Evolutionary conservation across 805 yeast species (phyloP).

Genomic region (Hanseniaspora nectarophila): DNA sequence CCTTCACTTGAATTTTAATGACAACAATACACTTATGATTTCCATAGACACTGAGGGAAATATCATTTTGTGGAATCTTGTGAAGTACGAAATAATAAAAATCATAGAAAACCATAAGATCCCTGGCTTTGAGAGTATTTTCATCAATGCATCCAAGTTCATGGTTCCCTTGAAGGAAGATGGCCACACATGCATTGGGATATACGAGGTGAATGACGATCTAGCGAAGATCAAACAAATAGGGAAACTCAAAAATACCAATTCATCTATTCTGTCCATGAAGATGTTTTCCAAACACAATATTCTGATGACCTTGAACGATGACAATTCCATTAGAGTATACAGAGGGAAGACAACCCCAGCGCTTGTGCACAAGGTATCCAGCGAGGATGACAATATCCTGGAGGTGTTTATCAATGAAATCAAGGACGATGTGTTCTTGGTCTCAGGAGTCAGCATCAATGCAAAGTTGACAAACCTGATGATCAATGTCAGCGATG

Average conservation of each 20-base stretch:
- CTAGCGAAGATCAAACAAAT: background rate
- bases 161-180: constrained; percentile 2
- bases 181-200: background rate
- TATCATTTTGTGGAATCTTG: constrained; percentile 2
- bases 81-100: background rate
- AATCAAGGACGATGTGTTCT: background rate
- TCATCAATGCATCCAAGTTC: background rate
- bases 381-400: background rate
- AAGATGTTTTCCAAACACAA: constrained; percentile 22
- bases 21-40: background rate
- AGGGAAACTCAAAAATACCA: background rate
- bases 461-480: constrained; percentile 4
- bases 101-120: constrained; percentile 1
- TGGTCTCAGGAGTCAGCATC: background rate
- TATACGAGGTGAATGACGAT: background rate
- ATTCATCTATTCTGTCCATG: background rate
- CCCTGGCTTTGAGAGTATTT: constrained; percentile 8
- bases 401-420: constrained; percentile 6
- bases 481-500: background rate
- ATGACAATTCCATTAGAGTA: constrained; percentile 58
- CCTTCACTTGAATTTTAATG: constrained; percentile 5
- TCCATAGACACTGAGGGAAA: constrained; percentile 3
- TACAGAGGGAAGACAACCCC: constrained; percentile 46
- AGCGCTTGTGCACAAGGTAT: background rate
- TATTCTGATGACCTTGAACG: constrained; percentile 62